Base-by-base conservation (phyloP, 345 rosid genomes). In the Limnanthes douglasii region DNA sequence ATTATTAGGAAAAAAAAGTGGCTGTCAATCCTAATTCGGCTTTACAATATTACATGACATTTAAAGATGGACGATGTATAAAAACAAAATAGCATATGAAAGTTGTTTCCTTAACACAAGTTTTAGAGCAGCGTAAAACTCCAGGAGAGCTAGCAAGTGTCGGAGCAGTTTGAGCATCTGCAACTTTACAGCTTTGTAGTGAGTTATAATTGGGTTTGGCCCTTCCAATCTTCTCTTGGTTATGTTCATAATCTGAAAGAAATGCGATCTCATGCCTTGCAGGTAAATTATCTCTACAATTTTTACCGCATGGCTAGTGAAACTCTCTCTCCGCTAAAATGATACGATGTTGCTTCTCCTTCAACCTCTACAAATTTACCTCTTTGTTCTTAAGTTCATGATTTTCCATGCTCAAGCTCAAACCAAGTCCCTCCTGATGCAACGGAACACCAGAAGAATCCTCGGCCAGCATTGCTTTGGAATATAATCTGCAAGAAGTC, bases 401-500 rank as follows among this genome's bases (percentile, higher is more conserved):
- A 58, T 70, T 77, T 61, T 72, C 69, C 73, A 81, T 49, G 57
- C 72, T 66, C 51, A 81, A 51, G 47, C 84, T 86, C 43, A 68
- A 51, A 8, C 73, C 78, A 54, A 69, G 63, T 65, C 79, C 77
- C 56, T 73, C 77, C 5, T 49, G 36, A 56, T 24, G 25, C 44
- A 57, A 22, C 11, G 51, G 65, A 49, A 42, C 41, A 56, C 46
- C 61, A 18, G 72, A 46, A 12, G 60, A 41, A 29, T 66, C 71
- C 56, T 80, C 79, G 9, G 70, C 49, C 48, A 66, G 50, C 60
- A 70, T 41, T 48, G 72, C 88, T 33, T 69, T 62, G 11, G 71
- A 48, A 38, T 74, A 78, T 43, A 81, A 45, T 75, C 86, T 28
- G 81, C 77, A 48, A 86, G 42, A 78, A 59, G 48, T 81, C 86